These are phyloP conservation scores for Pichia phayaonensis DNA, from an alignment of 805 yeast genomes.

Conservation along the genomic window DNA sequence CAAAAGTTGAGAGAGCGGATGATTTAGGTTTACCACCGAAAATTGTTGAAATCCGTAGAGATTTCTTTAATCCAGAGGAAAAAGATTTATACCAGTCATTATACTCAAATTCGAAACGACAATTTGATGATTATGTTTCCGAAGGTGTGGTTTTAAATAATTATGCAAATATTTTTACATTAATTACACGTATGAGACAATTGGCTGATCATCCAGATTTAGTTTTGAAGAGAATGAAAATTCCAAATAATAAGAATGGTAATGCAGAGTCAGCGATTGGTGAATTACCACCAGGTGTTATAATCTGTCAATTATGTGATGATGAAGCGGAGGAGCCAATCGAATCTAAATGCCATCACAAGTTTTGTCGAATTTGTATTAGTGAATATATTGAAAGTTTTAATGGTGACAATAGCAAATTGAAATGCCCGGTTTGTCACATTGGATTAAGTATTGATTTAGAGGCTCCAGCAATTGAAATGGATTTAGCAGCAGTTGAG, in stretches of 20 bases:
- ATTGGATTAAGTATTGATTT: constrained; percentile 86
- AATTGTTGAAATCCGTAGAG: constrained; percentile 81
- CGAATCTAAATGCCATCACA: constrained; percentile 88
- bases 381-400: constrained; percentile 82
- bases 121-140: constrained; percentile 86
- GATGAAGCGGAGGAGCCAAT: constrained; percentile 98
- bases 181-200: constrained; percentile 96
- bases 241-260: constrained; percentile 23
- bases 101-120: constrained; percentile 78
- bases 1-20: constrained; percentile 94
- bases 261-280: constrained; percentile 22
- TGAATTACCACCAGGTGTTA: constrained; percentile 35
- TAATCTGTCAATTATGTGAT: constrained; percentile 89
- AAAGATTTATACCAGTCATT: constrained; percentile 85
- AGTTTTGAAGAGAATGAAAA: constrained; percentile 60
- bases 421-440: constrained; percentile 95
- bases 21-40: constrained; percentile 97
- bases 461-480: constrained; percentile 76
- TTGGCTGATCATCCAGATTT: constrained; percentile 97
- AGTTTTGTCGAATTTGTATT: constrained; percentile 87
- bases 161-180: constrained; percentile 93
- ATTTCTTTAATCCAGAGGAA: constrained; percentile 88
- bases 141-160: constrained; percentile 95
- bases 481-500: constrained; percentile 48
- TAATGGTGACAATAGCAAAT: constrained; percentile 46